These are phyloP conservation scores for Haplosporangium sp. DNA, from an alignment of 371 early-diverging fungal species.

Conservation along the genomic window DNA sequence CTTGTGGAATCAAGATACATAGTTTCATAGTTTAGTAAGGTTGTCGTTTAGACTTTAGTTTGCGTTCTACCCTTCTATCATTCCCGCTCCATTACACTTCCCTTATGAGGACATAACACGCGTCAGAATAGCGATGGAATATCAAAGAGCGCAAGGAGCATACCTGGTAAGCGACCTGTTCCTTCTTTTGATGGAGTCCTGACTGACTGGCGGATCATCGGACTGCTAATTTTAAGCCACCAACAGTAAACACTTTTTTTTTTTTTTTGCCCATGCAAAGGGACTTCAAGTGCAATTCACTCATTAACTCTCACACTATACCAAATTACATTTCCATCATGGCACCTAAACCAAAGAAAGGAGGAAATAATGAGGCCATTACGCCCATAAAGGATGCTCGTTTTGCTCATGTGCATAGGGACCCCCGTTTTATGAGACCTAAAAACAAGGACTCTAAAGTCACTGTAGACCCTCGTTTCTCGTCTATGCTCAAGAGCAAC, in stretches of 20 bases:
- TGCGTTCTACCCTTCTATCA: too few relatives aligned
- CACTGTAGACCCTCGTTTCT: conserved; percentile 91
- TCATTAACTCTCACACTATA: not conserved
- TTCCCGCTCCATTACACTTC: too few relatives aligned
- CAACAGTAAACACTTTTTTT: conserved; percentile 8
- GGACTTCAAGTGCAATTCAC: not conserved
- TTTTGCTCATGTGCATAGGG: conserved; percentile 84
- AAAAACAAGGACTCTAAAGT: conserved; percentile 87
- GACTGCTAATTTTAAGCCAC: conserved; percentile 8
- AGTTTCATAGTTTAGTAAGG: too few relatives aligned
- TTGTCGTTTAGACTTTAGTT: too few relatives aligned
- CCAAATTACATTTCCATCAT: conserved; percentile 10
- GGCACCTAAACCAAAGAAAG: conserved; percentile 47
- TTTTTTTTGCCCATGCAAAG: conserved; percentile 5
- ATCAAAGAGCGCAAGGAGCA: too few relatives aligned
- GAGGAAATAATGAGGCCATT: conserved; percentile 14
- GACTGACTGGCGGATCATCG: too few relatives aligned
- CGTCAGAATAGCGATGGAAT: too few relatives aligned
- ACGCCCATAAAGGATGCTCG: conserved; percentile 78
- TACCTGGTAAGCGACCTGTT: too few relatives aligned
- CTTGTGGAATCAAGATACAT: too few relatives aligned
- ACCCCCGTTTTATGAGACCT: conserved; percentile 90
- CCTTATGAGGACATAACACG: too few relatives aligned
- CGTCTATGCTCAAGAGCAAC: conserved; percentile 80
- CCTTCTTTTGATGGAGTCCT: too few relatives aligned